A percentile compares a stretch with the other conserved stretches of the same genome.
Conservation (phyloP, 1,284 basidiomycete genomes). For the Nidula niveotomentosa region DNA sequence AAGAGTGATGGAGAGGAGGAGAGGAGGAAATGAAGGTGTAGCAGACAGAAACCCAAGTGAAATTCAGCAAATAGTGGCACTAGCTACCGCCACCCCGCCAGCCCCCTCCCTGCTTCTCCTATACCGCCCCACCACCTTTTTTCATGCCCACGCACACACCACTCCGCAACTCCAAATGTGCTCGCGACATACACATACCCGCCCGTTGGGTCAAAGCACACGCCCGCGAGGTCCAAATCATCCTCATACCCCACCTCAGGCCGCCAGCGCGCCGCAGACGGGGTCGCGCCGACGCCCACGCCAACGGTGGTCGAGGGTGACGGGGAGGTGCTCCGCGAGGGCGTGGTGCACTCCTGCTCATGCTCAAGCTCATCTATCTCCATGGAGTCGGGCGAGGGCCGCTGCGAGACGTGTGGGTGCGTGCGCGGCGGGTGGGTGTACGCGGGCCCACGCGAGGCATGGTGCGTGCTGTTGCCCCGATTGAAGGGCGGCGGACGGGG, state of each 20-base stretch:
- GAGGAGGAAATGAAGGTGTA: too few relatives aligned
- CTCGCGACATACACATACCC: conserved; percentile 68
- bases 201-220: conserved; percentile 74
- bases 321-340: conserved; percentile 7
- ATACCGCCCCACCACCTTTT: too few relatives aligned
- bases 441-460: not conserved
- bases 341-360: not conserved
- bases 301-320: not conserved
- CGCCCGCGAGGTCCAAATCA: conserved; percentile 68
- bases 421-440: too few relatives aligned
- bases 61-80: too few relatives aligned
- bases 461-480: conserved; percentile 3
- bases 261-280: conserved; percentile 3
- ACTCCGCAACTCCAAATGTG: conserved; percentile 62
- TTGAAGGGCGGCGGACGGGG: not conserved
- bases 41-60: too few relatives aligned
- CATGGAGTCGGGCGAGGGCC: too few relatives aligned
- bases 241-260: conserved; percentile 23
- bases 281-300: conserved; percentile 1
- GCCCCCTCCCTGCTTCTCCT: too few relatives aligned
- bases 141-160: conserved; percentile 48
- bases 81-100: too few relatives aligned
- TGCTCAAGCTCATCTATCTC: not conserved
- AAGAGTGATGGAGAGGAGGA: too few relatives aligned
- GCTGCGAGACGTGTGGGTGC: too few relatives aligned